Evolutionary conservation across 768 basidiomycete species (phyloP).

Genomic region (Macrolepiota fuliginosa): DNA sequence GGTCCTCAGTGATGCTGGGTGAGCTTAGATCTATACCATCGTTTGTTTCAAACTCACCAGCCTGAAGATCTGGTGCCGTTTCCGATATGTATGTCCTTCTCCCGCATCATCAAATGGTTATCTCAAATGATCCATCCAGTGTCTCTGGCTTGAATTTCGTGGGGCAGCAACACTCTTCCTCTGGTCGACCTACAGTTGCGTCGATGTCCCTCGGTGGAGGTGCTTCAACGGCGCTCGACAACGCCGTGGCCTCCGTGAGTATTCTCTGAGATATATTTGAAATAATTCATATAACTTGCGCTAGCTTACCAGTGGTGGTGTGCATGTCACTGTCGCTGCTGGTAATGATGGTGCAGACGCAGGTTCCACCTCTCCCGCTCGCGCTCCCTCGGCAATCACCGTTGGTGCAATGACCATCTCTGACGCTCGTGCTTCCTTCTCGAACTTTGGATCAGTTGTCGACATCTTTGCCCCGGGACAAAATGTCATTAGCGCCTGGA

Average conservation of each 20-base stretch:
- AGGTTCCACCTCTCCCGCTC: conserved; percentile 30
- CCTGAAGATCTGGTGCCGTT: conserved; percentile 6
- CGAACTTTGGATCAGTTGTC: conserved; percentile 41
- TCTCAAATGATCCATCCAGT: conserved; percentile 10
- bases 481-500: conserved; percentile 30
- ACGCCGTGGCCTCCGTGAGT: conserved; percentile 26
- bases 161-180: conserved; percentile 13
- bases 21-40: not conserved
- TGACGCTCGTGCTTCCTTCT: conserved; percentile 33
- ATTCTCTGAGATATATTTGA: not conserved
- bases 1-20: conserved; percentile 33
- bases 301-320: conserved; percentile 26
- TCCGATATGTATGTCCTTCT: conserved; percentile 5
- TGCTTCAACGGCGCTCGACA: conserved; percentile 26
- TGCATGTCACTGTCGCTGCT: conserved; percentile 33
- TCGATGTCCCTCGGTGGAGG: conserved; percentile 36
- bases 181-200: conserved; percentile 29
- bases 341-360: conserved; percentile 34
- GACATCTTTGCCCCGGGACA: conserved; percentile 40
- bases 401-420: conserved; percentile 37
- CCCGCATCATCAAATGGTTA: no score
- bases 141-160: conserved; percentile 34
- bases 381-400: conserved; percentile 32
- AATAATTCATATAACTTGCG: not conserved
- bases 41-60: not conserved